Percentiles rank a stretch among this genome's conserved stretches.
phyloP scores from a whole-genome alignment of 768 basidiomycete genomes.

The Nidularia sp. region DNA sequence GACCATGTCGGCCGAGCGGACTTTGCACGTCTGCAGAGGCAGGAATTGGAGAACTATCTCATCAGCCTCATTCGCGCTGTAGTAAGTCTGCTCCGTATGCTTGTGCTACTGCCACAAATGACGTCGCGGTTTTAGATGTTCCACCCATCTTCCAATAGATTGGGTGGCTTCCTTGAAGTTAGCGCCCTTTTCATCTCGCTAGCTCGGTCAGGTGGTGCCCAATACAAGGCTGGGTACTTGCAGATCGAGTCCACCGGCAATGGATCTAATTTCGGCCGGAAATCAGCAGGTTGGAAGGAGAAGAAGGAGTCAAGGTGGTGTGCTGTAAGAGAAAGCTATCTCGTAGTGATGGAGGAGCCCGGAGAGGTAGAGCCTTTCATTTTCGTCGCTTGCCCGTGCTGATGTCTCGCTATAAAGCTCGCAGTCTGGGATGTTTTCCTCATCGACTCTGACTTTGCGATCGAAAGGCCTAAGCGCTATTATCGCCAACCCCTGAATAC shows the following conservation, averaged over 20 bases:
- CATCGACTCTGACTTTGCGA: conserved; percentile 82
- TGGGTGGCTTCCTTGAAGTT: conserved; percentile 89
- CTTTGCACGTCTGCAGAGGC: conserved; percentile 79
- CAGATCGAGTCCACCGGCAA: conserved; percentile 50
- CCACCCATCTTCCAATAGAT: conserved; percentile 85
- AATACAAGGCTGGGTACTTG: conserved; percentile 89
- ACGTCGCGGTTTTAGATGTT: conserved; percentile 67
- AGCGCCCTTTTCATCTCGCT: conserved; percentile 82
- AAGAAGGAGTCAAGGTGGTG: conserved; percentile 82
- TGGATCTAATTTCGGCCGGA: conserved; percentile 59
- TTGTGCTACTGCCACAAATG: background rate
- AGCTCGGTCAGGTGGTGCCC: conserved; percentile 76
- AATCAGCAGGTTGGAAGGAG: conserved; percentile 53
- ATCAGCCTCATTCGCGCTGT: conserved; percentile 85
- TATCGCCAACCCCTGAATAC: conserved; percentile 73
- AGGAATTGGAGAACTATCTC: conserved; percentile 83
- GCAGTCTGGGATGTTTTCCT: conserved; percentile 92
- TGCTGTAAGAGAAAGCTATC: conserved; percentile 85
- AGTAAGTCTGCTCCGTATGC: conserved; percentile 38
- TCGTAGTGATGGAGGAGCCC: conserved; percentile 83
- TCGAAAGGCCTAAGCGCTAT: conserved; percentile 86
- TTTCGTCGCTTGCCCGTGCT: background rate
- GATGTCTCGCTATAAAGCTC: conserved; percentile 37
- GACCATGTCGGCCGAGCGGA: conserved; percentile 58
- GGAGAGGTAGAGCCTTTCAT: conserved; percentile 57